phyloP scores from a whole-genome alignment of 345 rosid genomes.

The Orychophragmus violaceus region DNA sequence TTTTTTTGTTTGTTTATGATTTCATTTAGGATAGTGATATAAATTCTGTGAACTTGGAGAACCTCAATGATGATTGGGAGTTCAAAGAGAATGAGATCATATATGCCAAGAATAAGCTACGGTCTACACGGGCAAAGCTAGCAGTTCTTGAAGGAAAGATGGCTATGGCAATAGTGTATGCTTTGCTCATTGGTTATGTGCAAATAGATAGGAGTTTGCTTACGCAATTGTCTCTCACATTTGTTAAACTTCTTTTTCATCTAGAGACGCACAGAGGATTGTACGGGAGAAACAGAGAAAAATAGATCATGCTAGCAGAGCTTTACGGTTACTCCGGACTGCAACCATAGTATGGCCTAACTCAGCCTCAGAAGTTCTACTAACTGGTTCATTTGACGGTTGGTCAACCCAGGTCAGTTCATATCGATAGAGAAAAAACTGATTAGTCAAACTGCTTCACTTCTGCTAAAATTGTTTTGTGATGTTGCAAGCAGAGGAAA shows the following conservation, averaged over 20 bases:
- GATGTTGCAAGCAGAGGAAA: slow-evolving; percentile 51
- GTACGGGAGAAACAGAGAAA: slow-evolving; percentile 70
- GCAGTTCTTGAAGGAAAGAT: slow-evolving; percentile 88
- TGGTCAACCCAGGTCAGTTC: slow-evolving; percentile 80
- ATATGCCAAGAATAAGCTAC: too few species aligned
- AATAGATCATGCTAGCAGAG: slow-evolving; percentile 58
- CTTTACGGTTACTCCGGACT: slow-evolving; percentile 53
- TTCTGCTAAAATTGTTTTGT: slow-evolving; percentile 11
- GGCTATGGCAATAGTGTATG: slow-evolving; percentile 71
- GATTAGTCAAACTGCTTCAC: not conserved
- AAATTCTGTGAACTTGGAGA: slow-evolving; percentile 30
- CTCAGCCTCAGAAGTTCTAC: slow-evolving; percentile 73
- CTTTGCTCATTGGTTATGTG: not conserved
- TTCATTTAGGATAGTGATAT: slow-evolving; percentile 19
- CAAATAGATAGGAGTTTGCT: not conserved
- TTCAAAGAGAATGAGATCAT: slow-evolving; percentile 78
- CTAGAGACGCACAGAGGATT: slow-evolving; percentile 68
- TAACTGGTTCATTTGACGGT: slow-evolving; percentile 90
- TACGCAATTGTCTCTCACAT: not conserved
- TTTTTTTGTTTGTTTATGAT: slow-evolving; percentile 12
- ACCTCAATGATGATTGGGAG: slow-evolving; percentile 80
- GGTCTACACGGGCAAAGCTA: slow-evolving; percentile 78
- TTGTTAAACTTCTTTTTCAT: slow-evolving; percentile 4
- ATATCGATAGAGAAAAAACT: not conserved
- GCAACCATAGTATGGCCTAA: slow-evolving; percentile 81